phyloP scores from a whole-genome alignment of 2,329 filamentous ascomycete genomes.

The Penicillium sp. region DNA sequence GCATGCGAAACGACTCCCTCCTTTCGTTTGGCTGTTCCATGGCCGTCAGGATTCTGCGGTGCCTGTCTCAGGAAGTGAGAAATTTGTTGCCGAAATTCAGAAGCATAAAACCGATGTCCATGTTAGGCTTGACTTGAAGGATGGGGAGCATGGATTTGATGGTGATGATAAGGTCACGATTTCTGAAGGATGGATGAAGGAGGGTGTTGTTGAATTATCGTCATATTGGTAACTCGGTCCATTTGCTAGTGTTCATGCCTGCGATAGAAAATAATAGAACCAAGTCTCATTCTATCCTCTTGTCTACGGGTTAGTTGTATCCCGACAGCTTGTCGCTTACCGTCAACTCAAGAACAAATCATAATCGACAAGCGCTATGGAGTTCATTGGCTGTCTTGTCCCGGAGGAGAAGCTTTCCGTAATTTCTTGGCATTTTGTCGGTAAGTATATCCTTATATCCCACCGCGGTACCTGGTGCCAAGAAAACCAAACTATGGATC shows the following conservation, averaged over 20 bases:
- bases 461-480: neutral
- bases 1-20: neutral
- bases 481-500: neutral
- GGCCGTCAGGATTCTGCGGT: conserved; percentile 7
- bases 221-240: neutral
- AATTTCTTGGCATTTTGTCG: neutral
- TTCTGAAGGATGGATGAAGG: conserved; percentile 2
- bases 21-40: conserved; percentile 10
- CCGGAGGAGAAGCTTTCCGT: neutral
- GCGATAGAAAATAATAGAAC: too few species aligned
- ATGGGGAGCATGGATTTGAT: conserved; percentile 4
- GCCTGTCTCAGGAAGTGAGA: conserved; percentile 1
- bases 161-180: neutral
- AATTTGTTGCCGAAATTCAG: neutral
- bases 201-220: neutral
- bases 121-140: conserved; percentile 1
- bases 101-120: neutral
- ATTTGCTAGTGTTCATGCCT: neutral
- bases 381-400: neutral
- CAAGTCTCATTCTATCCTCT: neutral
- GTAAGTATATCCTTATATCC: neutral
- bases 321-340: neutral
- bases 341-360: neutral
- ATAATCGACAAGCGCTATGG: neutral
- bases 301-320: neutral